These are phyloP conservation scores for Xylaria sp. DNA, from an alignment of 2,329 filamentous ascomycete genomes.

Conservation along the genomic window DNA sequence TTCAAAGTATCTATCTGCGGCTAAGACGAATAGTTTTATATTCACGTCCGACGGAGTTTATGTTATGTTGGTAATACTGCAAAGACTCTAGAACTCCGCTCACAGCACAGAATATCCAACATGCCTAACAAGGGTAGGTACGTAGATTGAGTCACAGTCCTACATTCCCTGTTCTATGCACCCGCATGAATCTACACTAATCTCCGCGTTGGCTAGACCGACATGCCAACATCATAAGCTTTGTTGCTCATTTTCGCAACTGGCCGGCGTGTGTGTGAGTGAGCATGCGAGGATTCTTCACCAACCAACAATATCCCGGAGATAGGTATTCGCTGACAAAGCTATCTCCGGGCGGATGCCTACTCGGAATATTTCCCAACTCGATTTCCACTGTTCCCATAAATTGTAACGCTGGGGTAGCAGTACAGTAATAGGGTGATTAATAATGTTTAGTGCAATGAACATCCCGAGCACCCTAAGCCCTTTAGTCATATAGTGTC, in stretches of 20 bases:
- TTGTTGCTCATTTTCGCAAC: neutral
- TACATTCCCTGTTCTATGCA: slow-evolving; percentile 9
- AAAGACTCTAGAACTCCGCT: neutral
- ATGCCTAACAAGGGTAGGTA: slow-evolving; percentile 11
- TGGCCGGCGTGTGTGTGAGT: neutral
- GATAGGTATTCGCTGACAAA: slow-evolving; percentile 12
- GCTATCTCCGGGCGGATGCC: slow-evolving; percentile 4
- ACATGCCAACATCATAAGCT: slow-evolving; percentile 5
- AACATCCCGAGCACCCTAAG: neutral
- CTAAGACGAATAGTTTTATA: slow-evolving; percentile 13
- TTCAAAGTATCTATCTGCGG: neutral
- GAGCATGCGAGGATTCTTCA: too few relatives aligned
- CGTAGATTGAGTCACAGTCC: slow-evolving; percentile 5
- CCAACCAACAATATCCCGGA: neutral
- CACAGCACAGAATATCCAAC: slow-evolving; percentile 5
- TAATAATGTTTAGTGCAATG: slow-evolving; percentile 12
- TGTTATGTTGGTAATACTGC: neutral
- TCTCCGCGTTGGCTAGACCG: slow-evolving; percentile 1
- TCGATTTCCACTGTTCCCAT: neutral
- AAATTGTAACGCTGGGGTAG: neutral
- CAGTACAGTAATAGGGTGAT: slow-evolving; percentile 17
- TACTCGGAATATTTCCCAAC: neutral
- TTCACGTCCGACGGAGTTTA: neutral
- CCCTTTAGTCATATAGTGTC: neutral
- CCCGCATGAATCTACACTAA: neutral